Base-by-base conservation (phyloP, 192 early-diverging fungal species). In the Mortierella alpina region DNA sequence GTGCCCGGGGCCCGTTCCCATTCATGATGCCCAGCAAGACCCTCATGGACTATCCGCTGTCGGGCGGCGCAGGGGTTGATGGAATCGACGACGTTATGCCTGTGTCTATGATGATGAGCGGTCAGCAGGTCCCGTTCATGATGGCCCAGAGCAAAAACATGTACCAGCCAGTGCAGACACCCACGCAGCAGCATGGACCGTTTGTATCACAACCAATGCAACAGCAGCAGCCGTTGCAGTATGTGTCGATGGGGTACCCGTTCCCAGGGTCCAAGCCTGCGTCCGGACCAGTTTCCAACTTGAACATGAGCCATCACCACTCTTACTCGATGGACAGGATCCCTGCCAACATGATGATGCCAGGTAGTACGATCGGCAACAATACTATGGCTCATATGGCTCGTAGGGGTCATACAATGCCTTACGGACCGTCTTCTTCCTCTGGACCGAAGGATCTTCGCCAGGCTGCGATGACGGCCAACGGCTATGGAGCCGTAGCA, bases 301-400 rank as follows among this genome's bases (percentile, higher is more conserved):
- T 55, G 1, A 60, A 12, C 45, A 75, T 75, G 65, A 59, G 73
- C 23, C 73, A 70, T 45, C 67, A 69, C 4, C 74, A 69, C 40
- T 51, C 66, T 4, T 77, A 77, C 56, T 70, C 74, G 4, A 11
- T 70, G 13, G 74, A 77, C 17, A 39, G 74, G 9, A 47, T 45
- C 7, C 47, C 59, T 1, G 31, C 63, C n/a, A 48, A 18, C 6
- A 68, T 75, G 51, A 54, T 68, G 53, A 11, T 39, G 0, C 17
- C 10, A 18, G 56, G 66, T 8, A 13, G 22, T 10, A 0, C 47
- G 9, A 18, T 18, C 9, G 18, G 45, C 13, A 18, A 45, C 47
- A 12, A 23, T 7, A 41, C 59, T 15, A 53, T 45, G 49, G 22
- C 40, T 22, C 58, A 52, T 18, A 48, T 23, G 17, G 13, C 22